Percentiles rank a stretch among this genome's conserved stretches.
phyloP scores from a whole-genome alignment of 768 basidiomycete species.

The Russula virescens region DNA sequence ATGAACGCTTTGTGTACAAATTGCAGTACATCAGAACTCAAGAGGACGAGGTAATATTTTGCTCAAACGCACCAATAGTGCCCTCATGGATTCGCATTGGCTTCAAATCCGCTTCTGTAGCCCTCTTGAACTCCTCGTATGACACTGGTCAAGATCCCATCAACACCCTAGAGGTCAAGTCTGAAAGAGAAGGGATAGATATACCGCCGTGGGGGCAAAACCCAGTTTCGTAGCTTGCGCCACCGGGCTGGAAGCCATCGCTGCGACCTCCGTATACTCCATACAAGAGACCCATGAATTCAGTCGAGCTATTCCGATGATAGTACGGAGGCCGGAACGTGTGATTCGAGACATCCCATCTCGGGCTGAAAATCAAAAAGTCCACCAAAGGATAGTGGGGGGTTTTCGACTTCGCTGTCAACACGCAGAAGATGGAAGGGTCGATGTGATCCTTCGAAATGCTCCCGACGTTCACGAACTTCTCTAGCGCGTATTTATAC shows the following conservation, averaged over 20 bases:
- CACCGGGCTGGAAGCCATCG: conserved; percentile 57
- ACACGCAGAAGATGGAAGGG: conserved; percentile 62
- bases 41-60: not conserved
- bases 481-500: conserved; percentile 61
- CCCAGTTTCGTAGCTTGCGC: conserved; percentile 56
- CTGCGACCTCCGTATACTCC: conserved; percentile 58
- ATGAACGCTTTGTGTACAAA: conserved; percentile 42
- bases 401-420: conserved; percentile 59
- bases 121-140: conserved; percentile 56
- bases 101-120: conserved; percentile 44
- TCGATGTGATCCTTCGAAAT: conserved; percentile 67
- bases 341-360: conserved; percentile 56
- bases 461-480: conserved; percentile 57
- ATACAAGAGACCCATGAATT: conserved; percentile 61
- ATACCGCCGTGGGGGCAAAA: conserved; percentile 61
- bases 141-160: conserved; percentile 36
- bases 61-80: conserved; percentile 41
- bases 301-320: conserved; percentile 56
- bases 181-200: conserved; percentile 9
- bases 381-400: conserved; percentile 54
- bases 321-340: conserved; percentile 67
- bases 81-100: conserved; percentile 50
- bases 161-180: not conserved
- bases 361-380: conserved; percentile 57
- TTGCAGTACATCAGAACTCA: not conserved